Base-by-base conservation (phyloP, 352 stramenopile genomes). In the Globisporangium acanthophoron region DNA sequence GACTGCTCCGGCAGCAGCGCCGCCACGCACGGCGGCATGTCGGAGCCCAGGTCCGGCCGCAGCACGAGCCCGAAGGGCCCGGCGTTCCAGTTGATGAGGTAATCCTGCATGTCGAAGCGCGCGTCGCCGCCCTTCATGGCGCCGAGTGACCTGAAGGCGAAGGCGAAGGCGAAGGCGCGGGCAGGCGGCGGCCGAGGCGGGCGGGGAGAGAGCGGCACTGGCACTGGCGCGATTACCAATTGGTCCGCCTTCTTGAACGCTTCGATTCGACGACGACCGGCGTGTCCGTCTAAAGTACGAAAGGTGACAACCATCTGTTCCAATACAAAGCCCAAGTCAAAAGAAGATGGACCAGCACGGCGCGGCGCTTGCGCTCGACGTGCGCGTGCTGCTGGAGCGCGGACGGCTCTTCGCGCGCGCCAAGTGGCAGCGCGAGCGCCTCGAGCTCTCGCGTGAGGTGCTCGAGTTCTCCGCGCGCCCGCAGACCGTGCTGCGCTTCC, bases 1-100 rank as follows among this genome's bases (percentile, higher is more conserved):
- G 82, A 92, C 44, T 77, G 73, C 61, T 87, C 80, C 16, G 78
- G 80, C 52, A 92, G 70, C 56, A 92, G 60, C 58, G 88, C 74
- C 51, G 67, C 70, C 49, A 92, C 82, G 40, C 88, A 77, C n/a
- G 82, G 82, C 29, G 82, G 80, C 80, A 90, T 88, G 66, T 92
- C 82, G 4, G 66, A 59, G 49, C 82, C 82, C 41, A 89, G 64
- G 39, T 90, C 82, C 7, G 82, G 77, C 15, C 78, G 80, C 58
- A 92, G 65, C 50, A 90, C 77, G 35, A 92, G 69, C 43, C 82
- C 82, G n/a, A 92, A 71, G 29, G 82, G 82, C 0, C 82, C 82
- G 13, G 78, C 75, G 62, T 92, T 88, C 82, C 82, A 92, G 62
- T 92, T 90, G 68, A 92, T 90, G 50, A 90, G 78, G 70, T 89